Conservation (phyloP, 2,329 filamentous ascomycete genomes). For the Curvularia spicifera region DNA sequence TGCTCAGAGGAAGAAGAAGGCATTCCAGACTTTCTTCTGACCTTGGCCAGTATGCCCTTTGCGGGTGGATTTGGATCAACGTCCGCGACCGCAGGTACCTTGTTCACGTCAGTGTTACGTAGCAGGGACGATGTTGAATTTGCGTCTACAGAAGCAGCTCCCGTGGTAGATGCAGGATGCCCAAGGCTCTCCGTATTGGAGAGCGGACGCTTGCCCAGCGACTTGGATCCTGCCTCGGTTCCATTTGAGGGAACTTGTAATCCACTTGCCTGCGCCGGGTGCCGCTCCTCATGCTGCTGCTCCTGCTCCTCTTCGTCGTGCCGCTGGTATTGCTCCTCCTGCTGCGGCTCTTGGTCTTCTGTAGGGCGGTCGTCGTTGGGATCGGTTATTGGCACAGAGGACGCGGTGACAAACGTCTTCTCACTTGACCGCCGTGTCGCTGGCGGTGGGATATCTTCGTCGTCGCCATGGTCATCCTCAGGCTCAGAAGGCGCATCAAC, state of each 20-base stretch:
- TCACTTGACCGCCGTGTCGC: slow-evolving; percentile 36
- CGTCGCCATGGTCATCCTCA: slow-evolving; percentile 33
- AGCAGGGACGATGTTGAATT: slow-evolving; percentile 48
- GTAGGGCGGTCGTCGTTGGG: slow-evolving; percentile 10
- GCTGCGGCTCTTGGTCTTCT: slow-evolving; percentile 11
- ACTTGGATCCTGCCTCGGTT: slow-evolving; percentile 24
- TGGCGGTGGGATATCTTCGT: slow-evolving; percentile 19
- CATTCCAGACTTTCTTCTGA: slow-evolving; percentile 37
- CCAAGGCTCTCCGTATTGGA: slow-evolving; percentile 40
- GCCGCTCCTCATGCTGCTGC: slow-evolving; percentile 17
- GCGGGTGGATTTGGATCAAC: slow-evolving; percentile 27
- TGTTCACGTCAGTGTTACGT: slow-evolving; percentile 44
- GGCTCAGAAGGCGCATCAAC: slow-evolving; percentile 44
- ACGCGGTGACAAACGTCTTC: slow-evolving; percentile 44
- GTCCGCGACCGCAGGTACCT: slow-evolving; percentile 33
- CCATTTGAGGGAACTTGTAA: slow-evolving; percentile 36
- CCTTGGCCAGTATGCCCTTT: slow-evolving; percentile 39
- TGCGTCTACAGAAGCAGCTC: slow-evolving; percentile 43
- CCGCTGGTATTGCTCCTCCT: slow-evolving; percentile 20
- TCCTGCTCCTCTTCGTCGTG: slow-evolving; percentile 4
- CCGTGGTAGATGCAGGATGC: slow-evolving; percentile 32
- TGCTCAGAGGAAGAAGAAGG: slow-evolving; percentile 19
- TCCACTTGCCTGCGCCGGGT: slow-evolving; percentile 38
- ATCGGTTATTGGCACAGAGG: slow-evolving; percentile 25
- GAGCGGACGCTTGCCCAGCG: slow-evolving; percentile 37